Base-by-base conservation (phyloP, 371 early-diverging fungal genomes). In the Neoconidiobolus thromboides region DNA sequence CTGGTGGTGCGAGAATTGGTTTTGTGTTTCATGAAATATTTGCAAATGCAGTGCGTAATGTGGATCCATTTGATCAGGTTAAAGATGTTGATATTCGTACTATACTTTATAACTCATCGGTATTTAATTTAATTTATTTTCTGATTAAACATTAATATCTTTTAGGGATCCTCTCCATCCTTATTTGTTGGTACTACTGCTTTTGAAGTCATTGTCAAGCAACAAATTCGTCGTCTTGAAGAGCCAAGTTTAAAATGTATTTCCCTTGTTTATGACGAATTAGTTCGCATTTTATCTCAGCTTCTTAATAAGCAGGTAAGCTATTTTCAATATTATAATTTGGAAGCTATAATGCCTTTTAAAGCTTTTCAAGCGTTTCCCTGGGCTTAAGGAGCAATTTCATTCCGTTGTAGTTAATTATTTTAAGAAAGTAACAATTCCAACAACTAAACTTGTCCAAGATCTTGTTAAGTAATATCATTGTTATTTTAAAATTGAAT, bases 21-120 rank as follows among this genome's bases (percentile, higher is more conserved):
- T 98, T 91, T 80, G 96, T 98, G 48, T 95, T 98, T 73, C 96
- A 99, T 70, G 93, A 93, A 65, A 82, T 96, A 49, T 99, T 83
- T 67, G 75, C 87, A n/a, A 80, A 81, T 64, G 94, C 91, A 48
- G 80, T 99, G 65, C 87, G 89, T 59, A 73, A 78, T 37, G 80
- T 99, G 65, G 95, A 98, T 69, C 93, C 96, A 6, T 86, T 98
- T 55, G 96, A 94, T 61, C 91, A 93, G 64, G 83, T 94, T 66
- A 94, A 96, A 66, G 98, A 98, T 71, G 81, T 85, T 0, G 96
- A 99, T 70, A 98, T 99, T 68, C 86, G 98, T 61, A 96, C 92
- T 3, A 88, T 96, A 54, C 73, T 99, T 46, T 96, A 96, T 76
- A 98, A 99, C 73, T 94, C 96, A 39, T 88, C 93, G 47, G 89